Percentiles rank a stretch among this genome's conserved stretches.
Conservation (phyloP, 2,329 filamentous ascomycete genomes). For the Aaosphaeria pasadenensis region DNA sequence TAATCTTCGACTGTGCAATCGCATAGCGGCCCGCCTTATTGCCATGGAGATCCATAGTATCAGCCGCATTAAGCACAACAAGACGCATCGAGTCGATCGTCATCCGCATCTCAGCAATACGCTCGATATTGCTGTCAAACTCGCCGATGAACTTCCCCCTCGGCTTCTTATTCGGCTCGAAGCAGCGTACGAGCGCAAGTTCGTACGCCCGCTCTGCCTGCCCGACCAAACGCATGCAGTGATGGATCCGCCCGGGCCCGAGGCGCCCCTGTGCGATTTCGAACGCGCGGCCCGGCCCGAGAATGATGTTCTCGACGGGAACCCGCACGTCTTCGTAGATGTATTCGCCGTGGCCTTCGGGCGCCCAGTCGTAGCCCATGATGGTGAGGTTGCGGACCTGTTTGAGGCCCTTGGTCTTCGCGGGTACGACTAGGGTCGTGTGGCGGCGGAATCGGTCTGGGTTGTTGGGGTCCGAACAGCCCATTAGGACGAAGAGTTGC, state of each 20-base stretch:
- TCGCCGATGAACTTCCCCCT: conserved; percentile 41
- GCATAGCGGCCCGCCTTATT: conserved; percentile 41
- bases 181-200: conserved; percentile 38
- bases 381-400: conserved; percentile 41
- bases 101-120: conserved; percentile 42
- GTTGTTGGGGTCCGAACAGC: conserved; percentile 40
- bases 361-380: conserved; percentile 44
- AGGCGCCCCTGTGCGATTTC: conserved; percentile 43
- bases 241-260: conserved; percentile 42
- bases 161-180: conserved; percentile 38
- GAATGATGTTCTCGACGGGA: conserved; percentile 40
- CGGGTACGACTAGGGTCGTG: conserved; percentile 40
- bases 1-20: conserved; percentile 44
- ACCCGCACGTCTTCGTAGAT: conserved; percentile 42
- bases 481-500: conserved; percentile 36
- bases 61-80: conserved; percentile 42
- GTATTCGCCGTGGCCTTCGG: conserved; percentile 44
- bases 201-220: conserved; percentile 44
- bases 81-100: conserved; percentile 40
- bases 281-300: conserved; percentile 42
- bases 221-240: conserved; percentile 43
- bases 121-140: conserved; percentile 42
- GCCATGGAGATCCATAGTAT: conserved; percentile 41
- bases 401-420: conserved; percentile 36
- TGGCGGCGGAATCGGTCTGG: conserved; percentile 40